These are phyloP conservation scores for Tuber calosporum DNA, from an alignment of 495 filamentous ascomycete genomes.

Conservation along the genomic window DNA sequence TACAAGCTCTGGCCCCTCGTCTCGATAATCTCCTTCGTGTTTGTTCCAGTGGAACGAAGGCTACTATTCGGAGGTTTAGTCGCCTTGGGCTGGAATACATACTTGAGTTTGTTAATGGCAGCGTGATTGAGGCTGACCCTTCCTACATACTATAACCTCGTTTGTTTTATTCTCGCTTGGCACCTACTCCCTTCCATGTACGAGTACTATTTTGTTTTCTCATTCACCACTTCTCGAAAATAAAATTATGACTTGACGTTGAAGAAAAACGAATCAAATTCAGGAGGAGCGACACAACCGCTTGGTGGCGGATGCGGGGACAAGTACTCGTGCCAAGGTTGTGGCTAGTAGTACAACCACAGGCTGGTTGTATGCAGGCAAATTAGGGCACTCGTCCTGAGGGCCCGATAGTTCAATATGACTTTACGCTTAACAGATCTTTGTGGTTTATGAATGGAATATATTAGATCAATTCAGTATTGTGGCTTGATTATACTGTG, in stretches of 20 bases:
- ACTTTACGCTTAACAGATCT: too few species aligned
- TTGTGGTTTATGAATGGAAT: too few species aligned
- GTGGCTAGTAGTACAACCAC: too few species aligned
- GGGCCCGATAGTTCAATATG: too few species aligned
- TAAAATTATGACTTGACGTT: neutral
- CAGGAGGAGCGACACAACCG: neutral
- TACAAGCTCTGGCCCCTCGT: constrained; percentile 82
- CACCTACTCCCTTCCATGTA: neutral
- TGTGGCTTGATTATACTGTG: too few species aligned
- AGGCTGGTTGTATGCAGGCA: too few species aligned
- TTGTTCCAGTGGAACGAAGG: constrained; percentile 68
- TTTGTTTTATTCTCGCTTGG: too few species aligned
- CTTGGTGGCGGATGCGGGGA: neutral
- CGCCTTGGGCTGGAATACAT: constrained; percentile 80
- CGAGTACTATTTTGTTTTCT: neutral
- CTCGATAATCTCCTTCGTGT: constrained; percentile 66
- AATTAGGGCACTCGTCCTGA: too few species aligned
- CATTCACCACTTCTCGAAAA: neutral
- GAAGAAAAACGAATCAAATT: neutral
- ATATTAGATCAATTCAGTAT: too few species aligned
- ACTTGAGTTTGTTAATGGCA: constrained; percentile 60
- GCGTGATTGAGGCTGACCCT: neutral
- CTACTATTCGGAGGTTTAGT: constrained; percentile 71
- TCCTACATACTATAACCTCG: neutral
- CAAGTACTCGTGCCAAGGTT: too few species aligned